Base-by-base conservation (phyloP, 495 filamentous ascomycete species). In the Ramalina intermedia region DNA sequence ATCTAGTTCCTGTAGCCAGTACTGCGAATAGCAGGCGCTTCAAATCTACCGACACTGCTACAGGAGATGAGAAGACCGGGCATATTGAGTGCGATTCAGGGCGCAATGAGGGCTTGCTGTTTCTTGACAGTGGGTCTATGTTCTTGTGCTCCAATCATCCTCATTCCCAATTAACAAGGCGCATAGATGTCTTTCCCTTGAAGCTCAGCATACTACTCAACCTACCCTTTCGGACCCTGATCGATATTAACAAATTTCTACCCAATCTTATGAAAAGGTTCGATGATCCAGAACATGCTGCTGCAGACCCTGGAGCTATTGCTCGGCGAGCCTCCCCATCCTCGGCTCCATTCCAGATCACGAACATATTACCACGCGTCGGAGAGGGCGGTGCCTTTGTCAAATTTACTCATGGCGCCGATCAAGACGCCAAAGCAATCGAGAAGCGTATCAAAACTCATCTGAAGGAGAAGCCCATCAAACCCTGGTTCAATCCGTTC, bases 301-400 rank as follows among this genome's bases (percentile, higher is more conserved):
- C 63, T n/a, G 69, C 66, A 51, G 79, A 89, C 54, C 85, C 86
- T 12, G 58, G 71, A 17, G 70, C 67, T 18, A 69, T 89, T 26
- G 72, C 84, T 16, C 72, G 75, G 35, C 68, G 71, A 17, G 82
- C 76, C 9, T 67, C 89, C 8, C 81, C 84, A 0, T 52, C 63
- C 4, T 58, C 60, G 0, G 54, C 81, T 12, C 66, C 78, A n/a
- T 65, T 91, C 23, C 72, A 80, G 37, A 75, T 95, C 52, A 84
- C 78, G 37, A 78, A 93, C 51, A 79, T 94, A 35, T 56, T 94
- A 40, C 85, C 88, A 2, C 75, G 87, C 17, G 68, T 89, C 26
- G 88, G 90, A 55, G 91, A 98, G 61, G 93, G 90, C 20, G 91
- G 93, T 8, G 86, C 87, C 7, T 96, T 91, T 63, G 79, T 96